phyloP scores from a whole-genome alignment of 768 basidiomycete species.

The Phaffia tasmanica region DNA sequence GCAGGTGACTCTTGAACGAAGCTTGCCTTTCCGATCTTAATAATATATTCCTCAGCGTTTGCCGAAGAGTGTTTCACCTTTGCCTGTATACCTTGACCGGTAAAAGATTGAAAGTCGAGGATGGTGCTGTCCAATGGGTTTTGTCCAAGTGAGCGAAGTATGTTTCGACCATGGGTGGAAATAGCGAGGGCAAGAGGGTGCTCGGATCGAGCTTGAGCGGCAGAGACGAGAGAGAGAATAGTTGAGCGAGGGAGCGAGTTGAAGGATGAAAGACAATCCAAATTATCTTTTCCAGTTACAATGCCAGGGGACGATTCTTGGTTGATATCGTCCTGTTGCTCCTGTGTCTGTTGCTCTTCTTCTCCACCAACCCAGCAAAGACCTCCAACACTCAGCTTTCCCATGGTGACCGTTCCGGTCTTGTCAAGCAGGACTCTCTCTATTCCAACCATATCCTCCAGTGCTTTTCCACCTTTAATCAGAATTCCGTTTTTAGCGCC shows the following conservation, averaged over 20 bases:
- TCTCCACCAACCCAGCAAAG: constrained; percentile 53
- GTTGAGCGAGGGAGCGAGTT: constrained; percentile 40
- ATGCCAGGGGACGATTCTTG: background rate
- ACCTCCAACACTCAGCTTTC: constrained; percentile 73
- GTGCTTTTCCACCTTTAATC: constrained; percentile 90
- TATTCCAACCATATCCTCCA: constrained; percentile 79
- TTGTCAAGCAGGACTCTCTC: constrained; percentile 83
- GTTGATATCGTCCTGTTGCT: background rate
- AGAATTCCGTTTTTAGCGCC: constrained; percentile 94
- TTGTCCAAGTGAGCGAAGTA: constrained; percentile 35
- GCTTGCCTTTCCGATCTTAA: constrained; percentile 58
- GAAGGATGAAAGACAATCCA: constrained; percentile 8
- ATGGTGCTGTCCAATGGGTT: constrained; percentile 44
- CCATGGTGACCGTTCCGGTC: constrained; percentile 91
- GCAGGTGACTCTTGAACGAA: constrained; percentile 44
- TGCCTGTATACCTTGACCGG: constrained; percentile 80
- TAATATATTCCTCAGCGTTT: constrained; percentile 32
- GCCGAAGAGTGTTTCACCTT: constrained; percentile 46
- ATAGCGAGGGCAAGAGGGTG: constrained; percentile 94
- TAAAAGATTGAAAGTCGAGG: constrained; percentile 69
- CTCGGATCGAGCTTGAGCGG: constrained; percentile 82
- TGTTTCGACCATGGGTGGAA: constrained; percentile 55
- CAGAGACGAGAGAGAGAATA: constrained; percentile 68
- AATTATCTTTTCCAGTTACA: background rate
- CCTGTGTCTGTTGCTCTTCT: background rate